Percentiles rank a stretch among this genome's conserved stretches.
These are phyloP conservation scores for Cercospora canescens DNA, from an alignment of 2,329 filamentous ascomycete genomes.

Conservation along the genomic window DNA sequence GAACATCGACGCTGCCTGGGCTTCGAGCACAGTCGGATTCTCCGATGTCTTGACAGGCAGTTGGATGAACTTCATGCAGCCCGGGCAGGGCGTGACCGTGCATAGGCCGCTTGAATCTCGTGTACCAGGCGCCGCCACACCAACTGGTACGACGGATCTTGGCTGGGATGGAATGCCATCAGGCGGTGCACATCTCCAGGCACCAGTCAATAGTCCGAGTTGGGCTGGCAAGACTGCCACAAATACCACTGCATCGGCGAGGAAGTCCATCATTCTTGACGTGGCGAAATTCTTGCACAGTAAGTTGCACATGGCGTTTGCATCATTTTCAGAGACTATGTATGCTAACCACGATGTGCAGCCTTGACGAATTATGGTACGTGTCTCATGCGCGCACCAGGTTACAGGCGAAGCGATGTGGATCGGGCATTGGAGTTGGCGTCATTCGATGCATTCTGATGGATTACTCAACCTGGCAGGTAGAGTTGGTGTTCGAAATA, in stretches of 20 bases:
- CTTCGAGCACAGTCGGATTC: constrained; percentile 21
- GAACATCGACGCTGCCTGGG: constrained; percentile 10
- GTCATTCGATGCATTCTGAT: constrained; percentile 27
- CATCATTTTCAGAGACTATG: not conserved
- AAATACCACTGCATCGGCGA: constrained; percentile 19
- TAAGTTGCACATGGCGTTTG: constrained; percentile 30
- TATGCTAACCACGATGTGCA: constrained; percentile 16
- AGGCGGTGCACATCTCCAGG: not conserved
- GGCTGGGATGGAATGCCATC: not conserved
- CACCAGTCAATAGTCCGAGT: not conserved
- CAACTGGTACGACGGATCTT: not conserved
- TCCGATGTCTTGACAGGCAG: constrained; percentile 27
- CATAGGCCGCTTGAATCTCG: not conserved
- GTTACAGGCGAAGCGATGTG: constrained; percentile 45
- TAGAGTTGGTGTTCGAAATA: not conserved
- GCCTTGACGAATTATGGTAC: constrained; percentile 39
- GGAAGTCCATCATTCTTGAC: constrained; percentile 45
- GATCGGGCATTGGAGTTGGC: constrained; percentile 41
- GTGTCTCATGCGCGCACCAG: constrained; percentile 47
- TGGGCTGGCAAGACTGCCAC: not conserved
- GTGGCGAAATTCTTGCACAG: constrained; percentile 46
- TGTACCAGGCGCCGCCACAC: not conserved
- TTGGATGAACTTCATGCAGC: constrained; percentile 33
- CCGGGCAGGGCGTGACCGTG: constrained; percentile 15
- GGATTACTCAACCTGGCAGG: not conserved